phyloP scores from a whole-genome alignment of 805 yeast species.

The Kodamaea hsintzibuensis region DNA sequence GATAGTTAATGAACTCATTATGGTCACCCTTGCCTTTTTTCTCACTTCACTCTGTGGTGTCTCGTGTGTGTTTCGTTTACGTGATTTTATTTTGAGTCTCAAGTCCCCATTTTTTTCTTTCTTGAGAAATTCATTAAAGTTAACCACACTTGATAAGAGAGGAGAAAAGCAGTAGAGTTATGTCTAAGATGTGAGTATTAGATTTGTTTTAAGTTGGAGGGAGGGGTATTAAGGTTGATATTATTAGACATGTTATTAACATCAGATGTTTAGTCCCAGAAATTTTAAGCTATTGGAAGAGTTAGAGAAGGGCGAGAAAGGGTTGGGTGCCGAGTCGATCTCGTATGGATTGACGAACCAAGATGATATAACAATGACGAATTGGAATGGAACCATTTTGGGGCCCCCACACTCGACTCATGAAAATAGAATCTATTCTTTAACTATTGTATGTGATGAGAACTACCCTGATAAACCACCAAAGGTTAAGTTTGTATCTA shows the following conservation, averaged over 20 bases:
- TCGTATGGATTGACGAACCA: constrained; percentile 90
- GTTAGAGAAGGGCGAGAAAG: constrained; percentile 97
- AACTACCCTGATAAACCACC: constrained; percentile 92
- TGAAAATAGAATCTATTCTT: constrained; percentile 89
- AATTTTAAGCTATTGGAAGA: constrained; percentile 94
- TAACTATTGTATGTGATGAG: constrained; percentile 78
- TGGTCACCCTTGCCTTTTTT: background rate
- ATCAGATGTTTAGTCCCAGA: constrained; percentile 61
- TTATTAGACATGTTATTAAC: constrained; percentile 9
- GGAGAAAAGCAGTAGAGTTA: constrained; percentile 10
- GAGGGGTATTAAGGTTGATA: background rate
- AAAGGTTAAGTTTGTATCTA: constrained; percentile 71
- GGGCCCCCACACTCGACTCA: constrained; percentile 94
- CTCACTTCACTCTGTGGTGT: background rate
- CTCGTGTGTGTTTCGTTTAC: background rate
- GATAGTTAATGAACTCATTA: background rate
- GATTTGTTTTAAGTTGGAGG: background rate
- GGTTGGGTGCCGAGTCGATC: constrained; percentile 94
- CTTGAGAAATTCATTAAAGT: background rate
- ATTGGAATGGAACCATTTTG: constrained; percentile 96
- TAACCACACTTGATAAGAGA: background rate
- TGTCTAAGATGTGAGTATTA: constrained; percentile 51
- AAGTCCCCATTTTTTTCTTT: background rate
- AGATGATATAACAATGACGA: constrained; percentile 89
- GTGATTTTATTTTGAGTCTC: background rate